A percentile compares a stretch with the other conserved stretches of the same genome.
Evolutionary conservation across 106 monocot genomes (phyloP).

Genomic region (Amphibolis antarctica): DNA sequence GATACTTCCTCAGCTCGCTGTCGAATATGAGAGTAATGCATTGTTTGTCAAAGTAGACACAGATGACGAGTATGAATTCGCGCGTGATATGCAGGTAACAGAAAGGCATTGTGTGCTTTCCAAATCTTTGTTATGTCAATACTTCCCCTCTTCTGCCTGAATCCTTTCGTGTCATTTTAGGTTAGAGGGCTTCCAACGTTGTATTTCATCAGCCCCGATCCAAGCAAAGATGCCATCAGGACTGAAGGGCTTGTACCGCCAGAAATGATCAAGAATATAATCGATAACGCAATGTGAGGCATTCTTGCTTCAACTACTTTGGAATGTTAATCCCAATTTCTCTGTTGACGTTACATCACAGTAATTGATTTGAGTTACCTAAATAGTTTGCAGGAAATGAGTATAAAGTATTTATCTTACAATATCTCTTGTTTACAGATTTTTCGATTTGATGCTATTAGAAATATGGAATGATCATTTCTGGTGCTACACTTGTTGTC

Average conservation of each 20-base stretch:
- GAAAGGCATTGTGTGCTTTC: not conserved
- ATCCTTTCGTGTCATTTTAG: conserved; percentile 14
- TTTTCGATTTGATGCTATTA: too few relatives aligned
- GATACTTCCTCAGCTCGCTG: conserved; percentile 27
- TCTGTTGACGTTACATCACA: too few relatives aligned
- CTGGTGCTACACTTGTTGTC: too few relatives aligned
- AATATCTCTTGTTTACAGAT: too few relatives aligned
- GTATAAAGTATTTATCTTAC: too few relatives aligned
- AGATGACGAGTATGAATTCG: conserved; percentile 90
- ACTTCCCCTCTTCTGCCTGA: too few relatives aligned
- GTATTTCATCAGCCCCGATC: conserved; percentile 82
- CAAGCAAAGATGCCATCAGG: conserved; percentile 65
- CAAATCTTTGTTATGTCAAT: not conserved
- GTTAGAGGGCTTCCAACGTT: conserved; percentile 75
- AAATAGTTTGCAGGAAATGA: too few relatives aligned
- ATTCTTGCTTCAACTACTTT: not conserved
- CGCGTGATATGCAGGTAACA: conserved; percentile 50
- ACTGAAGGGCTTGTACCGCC: conserved; percentile 75
- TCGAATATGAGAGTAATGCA: conserved; percentile 68
- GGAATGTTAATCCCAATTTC: too few relatives aligned
- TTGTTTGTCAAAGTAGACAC: conserved; percentile 89
- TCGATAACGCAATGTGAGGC: conserved; percentile 64
- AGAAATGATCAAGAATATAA: conserved; percentile 73
- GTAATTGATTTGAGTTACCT: too few relatives aligned
- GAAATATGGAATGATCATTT: too few relatives aligned